Evolutionary conservation across 352 stramenopile genomes (phyloP).

Genomic region (Aphanomyces invadans): DNA sequence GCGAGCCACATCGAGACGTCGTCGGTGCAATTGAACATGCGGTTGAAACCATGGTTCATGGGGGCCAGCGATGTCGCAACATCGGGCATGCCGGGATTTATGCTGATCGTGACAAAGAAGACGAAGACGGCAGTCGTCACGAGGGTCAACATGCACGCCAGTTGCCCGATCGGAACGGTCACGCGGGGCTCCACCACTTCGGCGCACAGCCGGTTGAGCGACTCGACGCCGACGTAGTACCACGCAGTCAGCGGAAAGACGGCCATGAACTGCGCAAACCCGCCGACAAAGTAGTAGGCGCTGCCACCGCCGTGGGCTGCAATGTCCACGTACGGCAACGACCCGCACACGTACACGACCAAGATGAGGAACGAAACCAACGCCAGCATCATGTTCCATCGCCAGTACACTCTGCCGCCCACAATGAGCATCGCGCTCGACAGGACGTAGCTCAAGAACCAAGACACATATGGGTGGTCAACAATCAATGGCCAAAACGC

Average conservation of each 20-base stretch:
- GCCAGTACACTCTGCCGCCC: conserved; percentile 15
- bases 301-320: not conserved
- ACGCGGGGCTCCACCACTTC: conserved; percentile 14
- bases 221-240: conserved; percentile 20
- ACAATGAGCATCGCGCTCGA: not conserved
- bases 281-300: not conserved
- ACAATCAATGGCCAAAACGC: not conserved
- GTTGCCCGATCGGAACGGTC: conserved; percentile 29
- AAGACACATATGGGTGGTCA: not conserved
- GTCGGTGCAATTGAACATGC: conserved; percentile 28
- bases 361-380: conserved; percentile 24
- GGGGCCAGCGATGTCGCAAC: not conserved
- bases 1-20: conserved; percentile 26
- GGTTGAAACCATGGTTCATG: conserved; percentile 26
- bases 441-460: conserved; percentile 2
- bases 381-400: conserved; percentile 21
- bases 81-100: conserved; percentile 11
- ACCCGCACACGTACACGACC: conserved; percentile 26
- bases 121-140: conserved; percentile 26
- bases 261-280: not conserved
- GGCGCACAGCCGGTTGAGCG: not conserved
- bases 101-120: conserved; percentile 30
- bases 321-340: conserved; percentile 8
- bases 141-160: conserved; percentile 27
- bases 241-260: not conserved